Percentiles rank a stretch among this genome's conserved stretches.
phyloP scores from a whole-genome alignment of 2,329 filamentous ascomycete species.

The Mycocentrospora acerina region DNA sequence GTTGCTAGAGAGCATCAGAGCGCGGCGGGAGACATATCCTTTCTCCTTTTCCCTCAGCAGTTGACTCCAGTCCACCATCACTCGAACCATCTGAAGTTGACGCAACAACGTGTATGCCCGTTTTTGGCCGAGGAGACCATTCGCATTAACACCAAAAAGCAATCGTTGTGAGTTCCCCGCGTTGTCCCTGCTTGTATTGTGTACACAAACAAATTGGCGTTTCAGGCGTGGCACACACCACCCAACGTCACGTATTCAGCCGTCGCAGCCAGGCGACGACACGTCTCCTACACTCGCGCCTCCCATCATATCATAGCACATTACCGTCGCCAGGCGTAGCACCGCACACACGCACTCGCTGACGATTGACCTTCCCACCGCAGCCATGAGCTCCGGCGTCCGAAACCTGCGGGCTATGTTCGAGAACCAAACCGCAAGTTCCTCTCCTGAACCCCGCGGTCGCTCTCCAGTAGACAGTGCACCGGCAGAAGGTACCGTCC shows the following conservation, averaged over 20 bases:
- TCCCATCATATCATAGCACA: too few species aligned
- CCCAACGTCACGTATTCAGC: conserved; percentile 26
- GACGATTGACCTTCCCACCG: conserved; percentile 24
- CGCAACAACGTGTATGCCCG: not conserved
- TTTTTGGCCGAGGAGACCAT: too few species aligned
- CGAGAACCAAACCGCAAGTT: conserved; percentile 44
- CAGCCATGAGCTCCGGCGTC: conserved; percentile 54
- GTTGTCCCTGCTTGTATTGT: conserved; percentile 13
- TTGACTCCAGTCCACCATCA: conserved; percentile 2
- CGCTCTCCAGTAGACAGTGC: conserved; percentile 44
- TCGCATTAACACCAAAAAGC: conserved; percentile 1
- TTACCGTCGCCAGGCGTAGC: too few species aligned
- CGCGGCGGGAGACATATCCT: conserved; percentile 1
- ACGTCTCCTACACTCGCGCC: conserved; percentile 17
- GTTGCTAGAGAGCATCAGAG: conserved; percentile 1
- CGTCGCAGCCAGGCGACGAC: conserved; percentile 6
- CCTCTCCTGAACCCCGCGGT: conserved; percentile 46
- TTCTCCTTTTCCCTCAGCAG: conserved; percentile 7
- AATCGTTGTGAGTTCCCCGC: conserved; percentile 22
- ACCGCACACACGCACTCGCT: conserved; percentile 25
- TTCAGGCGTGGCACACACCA: conserved; percentile 23
- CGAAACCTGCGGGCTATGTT: conserved; percentile 54
- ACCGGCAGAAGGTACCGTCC: conserved; percentile 30
- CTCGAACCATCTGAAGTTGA: conserved; percentile 1
- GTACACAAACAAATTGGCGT: conserved; percentile 27